phyloP scores from a whole-genome alignment of 2,329 filamentous ascomycete species.

The Thielaviopsis populi region DNA sequence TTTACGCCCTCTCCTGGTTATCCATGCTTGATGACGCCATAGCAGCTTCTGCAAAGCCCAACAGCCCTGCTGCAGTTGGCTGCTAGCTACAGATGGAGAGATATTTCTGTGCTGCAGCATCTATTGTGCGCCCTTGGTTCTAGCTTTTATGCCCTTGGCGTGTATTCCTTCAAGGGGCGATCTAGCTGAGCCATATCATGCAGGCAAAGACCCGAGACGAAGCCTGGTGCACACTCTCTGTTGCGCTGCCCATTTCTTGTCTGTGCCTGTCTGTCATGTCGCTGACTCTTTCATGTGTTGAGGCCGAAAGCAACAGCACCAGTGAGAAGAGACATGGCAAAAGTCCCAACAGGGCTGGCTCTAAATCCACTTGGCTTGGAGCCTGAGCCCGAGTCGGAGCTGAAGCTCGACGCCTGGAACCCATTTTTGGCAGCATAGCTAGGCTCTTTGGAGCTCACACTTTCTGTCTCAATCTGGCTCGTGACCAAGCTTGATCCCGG shows the following conservation, averaged over 20 bases:
- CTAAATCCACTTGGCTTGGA: neutral
- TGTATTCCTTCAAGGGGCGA: too few species aligned
- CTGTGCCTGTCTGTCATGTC: neutral
- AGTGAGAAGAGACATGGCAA: neutral
- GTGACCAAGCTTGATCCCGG: constrained; percentile 22
- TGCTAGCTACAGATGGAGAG: too few species aligned
- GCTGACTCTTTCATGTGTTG: neutral
- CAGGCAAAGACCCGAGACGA: too few species aligned
- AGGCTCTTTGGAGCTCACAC: constrained; percentile 1
- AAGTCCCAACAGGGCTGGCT: neutral
- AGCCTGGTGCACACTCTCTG: too few species aligned
- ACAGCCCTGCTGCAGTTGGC: neutral
- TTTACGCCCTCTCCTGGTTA: neutral
- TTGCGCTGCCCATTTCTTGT: too few species aligned
- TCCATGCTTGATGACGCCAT: neutral
- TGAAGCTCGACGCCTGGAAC: constrained; percentile 1
- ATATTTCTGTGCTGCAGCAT: too few species aligned
- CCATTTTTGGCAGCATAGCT: constrained; percentile 9
- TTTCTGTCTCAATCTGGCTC: neutral
- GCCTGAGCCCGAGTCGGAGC: neutral
- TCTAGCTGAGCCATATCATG: too few species aligned
- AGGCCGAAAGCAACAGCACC: neutral
- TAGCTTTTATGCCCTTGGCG: too few species aligned
- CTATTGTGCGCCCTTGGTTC: too few species aligned
- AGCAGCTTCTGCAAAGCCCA: neutral